Base-by-base conservation (phyloP, 345 rosid species). In the Bruguiera sexangula region DNA sequence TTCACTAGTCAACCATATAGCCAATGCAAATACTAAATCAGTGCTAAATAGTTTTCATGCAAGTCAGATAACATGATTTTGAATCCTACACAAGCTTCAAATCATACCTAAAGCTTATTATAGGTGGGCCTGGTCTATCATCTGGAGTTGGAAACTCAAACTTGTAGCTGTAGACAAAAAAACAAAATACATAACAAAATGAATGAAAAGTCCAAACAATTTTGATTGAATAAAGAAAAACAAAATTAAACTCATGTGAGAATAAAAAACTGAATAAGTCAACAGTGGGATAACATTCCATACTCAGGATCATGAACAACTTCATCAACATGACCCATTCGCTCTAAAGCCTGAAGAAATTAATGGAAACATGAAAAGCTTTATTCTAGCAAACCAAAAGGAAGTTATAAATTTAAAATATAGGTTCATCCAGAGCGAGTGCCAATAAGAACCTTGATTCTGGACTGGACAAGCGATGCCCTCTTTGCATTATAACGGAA, bases 71-170 rank as follows among this genome's bases (percentile, higher is more conserved):
- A 27, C 30, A 63, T 21, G 68, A 65, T 31, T 37, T 68, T 51
- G 26, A 50, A 30, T 31, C 61, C 59, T 15, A 48, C 69, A 69
- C 8, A 30, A 78, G 55, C 53, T 50, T 64, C 59, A 66, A 79
- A 66, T 48, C 85, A 76, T 79, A 95, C 99, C 97, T 95, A 87
- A 95, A 95, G 86, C 98, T 95, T 84, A 95, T 95, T 57, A 95
- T 90, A 36, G 99, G 99, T 2, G 92, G 88, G 30, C 99, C 98
- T 64, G 98, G 99, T 79, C 91, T 83, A 79, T 95, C 96, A 71
- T 95, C 99, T 69, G 99, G 99, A 73, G 99, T 92, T 62, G 99
- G 99, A 82, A 95, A 95, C 75, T 95, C 99, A 80, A 95, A 95
- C 75, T 92, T 90, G 77, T 95, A 95, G 87, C 99, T 90, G 96